phyloP scores from a whole-genome alignment of 73 alveolate species.

The Durusdinium trenchii region DNA sequence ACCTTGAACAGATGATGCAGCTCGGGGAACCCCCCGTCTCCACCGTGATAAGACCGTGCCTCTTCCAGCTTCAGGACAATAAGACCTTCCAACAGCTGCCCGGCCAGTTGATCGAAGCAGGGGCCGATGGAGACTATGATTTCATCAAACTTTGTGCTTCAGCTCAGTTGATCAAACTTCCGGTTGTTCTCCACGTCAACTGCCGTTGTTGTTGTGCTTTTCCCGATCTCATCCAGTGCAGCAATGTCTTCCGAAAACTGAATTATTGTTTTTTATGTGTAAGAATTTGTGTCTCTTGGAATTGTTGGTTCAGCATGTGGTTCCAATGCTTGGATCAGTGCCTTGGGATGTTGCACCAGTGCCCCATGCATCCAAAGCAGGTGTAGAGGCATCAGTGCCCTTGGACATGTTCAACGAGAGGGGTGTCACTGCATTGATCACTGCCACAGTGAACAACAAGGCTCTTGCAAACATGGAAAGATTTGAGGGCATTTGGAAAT shows the following conservation, averaged over 20 bases:
- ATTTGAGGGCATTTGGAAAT: no score
- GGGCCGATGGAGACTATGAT: slow-evolving; percentile 84
- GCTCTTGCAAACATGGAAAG: no score
- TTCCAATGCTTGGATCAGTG: not conserved
- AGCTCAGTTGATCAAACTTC: not conserved
- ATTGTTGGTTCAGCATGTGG: not conserved
- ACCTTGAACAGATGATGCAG: not conserved
- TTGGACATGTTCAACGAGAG: slow-evolving; percentile 69
- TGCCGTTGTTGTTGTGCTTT: not conserved
- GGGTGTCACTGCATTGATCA: slow-evolving; percentile 61
- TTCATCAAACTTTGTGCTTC: slow-evolving; percentile 5
- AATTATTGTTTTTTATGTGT: not conserved
- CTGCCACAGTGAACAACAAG: slow-evolving; percentile 82
- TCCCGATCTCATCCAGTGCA: no score
- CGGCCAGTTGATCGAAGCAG: slow-evolving; percentile 49
- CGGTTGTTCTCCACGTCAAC: not conserved
- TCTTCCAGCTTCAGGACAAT: slow-evolving; percentile 19
- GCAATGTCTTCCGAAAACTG: no score
- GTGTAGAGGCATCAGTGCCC: slow-evolving; percentile 49
- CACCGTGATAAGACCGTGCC: not conserved
- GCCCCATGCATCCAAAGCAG: not conserved
- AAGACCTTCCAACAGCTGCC: slow-evolving; percentile 72
- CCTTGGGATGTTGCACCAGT: not conserved
- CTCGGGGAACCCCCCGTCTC: not conserved
- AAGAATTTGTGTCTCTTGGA: not conserved